Evolutionary conservation across 805 yeast genomes (phyloP), one percentile per base, ranked within the genome.

Genomic region (Starmerella vaccinii): DNA sequence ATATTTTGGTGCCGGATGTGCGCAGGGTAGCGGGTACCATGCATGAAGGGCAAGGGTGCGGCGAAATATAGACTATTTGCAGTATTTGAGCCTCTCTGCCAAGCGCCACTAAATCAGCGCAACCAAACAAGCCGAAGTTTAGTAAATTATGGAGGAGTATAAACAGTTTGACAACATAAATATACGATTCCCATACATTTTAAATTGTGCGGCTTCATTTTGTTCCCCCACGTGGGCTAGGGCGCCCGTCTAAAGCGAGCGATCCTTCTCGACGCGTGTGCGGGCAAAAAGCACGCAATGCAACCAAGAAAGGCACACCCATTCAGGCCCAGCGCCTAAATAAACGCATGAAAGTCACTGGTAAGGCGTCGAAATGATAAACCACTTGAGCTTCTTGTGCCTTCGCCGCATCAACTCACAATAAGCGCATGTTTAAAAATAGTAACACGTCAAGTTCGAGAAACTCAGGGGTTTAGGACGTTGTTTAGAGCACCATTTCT

Each of bases 101-200:
- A 13, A n/a, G 12, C 45, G 24, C 18, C 24, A 26, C 34, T 26
- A 41, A 41, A 19, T 4, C n/a, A 16, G n/a, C 45, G 34, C 24
- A 12, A 3, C 45, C 16, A 27, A 27, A 22, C 16, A 21, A 26
- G 34, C 23, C 33, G 24, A 19, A 27, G 45, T 27, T 27, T 41
- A 41, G 45, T 41, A 41, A 16, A 5, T 27, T 41, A 41, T 41
- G 34, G 23, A 24, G 19, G 18, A 26, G 45, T 26, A 41, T 41
- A 27, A 41, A 19, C 45, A 21, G 16, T 41, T 41, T 41, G 45
- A 41, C 16, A 41, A 41, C 45, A 41, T 41, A 41, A 41, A 21
- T 6, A 22, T 16, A 9, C 13, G 15, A 18, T 7, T 27, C 22
- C 34, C 24, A 27, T 19, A 41, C 45, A 41, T 41, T 41, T 41